These are phyloP conservation scores for Suillus subluteus DNA, from an alignment of 768 basidiomycete species.

Conservation along the genomic window DNA sequence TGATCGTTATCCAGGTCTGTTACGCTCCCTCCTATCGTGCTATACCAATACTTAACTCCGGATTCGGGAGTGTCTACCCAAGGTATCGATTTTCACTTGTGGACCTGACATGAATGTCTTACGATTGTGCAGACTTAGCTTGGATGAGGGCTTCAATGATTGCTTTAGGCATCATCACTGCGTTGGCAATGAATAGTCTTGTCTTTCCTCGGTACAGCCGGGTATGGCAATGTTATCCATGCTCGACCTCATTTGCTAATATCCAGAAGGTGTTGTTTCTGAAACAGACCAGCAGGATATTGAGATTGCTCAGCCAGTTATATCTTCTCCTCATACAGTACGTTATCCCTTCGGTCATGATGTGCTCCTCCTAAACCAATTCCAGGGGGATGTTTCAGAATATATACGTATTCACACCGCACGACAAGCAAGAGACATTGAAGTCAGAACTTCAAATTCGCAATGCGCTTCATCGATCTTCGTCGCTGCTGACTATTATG, in stretches of 20 bases:
- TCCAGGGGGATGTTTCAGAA: constrained; percentile 41
- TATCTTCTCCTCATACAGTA: constrained; percentile 48
- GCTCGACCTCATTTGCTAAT: constrained; percentile 4
- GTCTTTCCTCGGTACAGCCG: constrained; percentile 52
- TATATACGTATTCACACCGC: constrained; percentile 25
- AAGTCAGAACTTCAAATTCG: constrained; percentile 48
- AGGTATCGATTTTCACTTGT: constrained; percentile 20
- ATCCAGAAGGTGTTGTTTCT: constrained; percentile 43
- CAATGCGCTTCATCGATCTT: constrained; percentile 41
- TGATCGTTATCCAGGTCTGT: constrained; percentile 35
- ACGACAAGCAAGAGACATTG: constrained; percentile 39
- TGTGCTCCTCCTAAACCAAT: constrained; percentile 7
- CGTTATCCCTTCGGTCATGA: constrained; percentile 14
- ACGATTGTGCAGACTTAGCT: constrained; percentile 38
- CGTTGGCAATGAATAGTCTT: constrained; percentile 46
- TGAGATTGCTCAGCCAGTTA: constrained; percentile 45
- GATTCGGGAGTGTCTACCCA: constrained; percentile 31
- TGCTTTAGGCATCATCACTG: constrained; percentile 47
- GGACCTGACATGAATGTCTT: neutral
- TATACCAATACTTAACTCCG: constrained; percentile 33
- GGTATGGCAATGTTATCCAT: constrained; percentile 28
- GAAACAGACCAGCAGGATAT: constrained; percentile 39
- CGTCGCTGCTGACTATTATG: constrained; percentile 45
- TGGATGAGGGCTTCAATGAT: constrained; percentile 46
- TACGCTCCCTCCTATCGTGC: constrained; percentile 47